Percentiles rank a stretch among this genome's conserved stretches.
Evolutionary conservation across 352 stramenopile species (phyloP).

Genomic region (Pythium sp.): DNA sequence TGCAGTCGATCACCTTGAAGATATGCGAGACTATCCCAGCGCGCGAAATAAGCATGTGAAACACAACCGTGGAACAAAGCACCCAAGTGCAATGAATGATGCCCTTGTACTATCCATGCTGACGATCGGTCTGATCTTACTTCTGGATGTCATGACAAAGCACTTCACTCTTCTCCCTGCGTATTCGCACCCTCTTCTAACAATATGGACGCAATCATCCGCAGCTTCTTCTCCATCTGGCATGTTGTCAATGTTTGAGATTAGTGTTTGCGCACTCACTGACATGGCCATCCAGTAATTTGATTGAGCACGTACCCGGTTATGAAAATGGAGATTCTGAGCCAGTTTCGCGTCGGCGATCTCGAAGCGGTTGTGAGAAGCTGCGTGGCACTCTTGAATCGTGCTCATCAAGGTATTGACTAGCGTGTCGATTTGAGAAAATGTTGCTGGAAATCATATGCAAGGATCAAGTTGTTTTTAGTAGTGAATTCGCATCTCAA

Average conservation of each 20-base stretch:
- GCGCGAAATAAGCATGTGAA: neutral
- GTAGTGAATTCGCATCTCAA: neutral
- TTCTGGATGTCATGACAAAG: neutral
- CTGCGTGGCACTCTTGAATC: conserved; percentile 4
- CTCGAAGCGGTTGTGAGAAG: conserved; percentile 8
- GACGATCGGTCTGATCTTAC: neutral
- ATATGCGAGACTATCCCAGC: neutral
- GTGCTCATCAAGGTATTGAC: conserved; percentile 7
- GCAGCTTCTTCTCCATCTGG: conserved; percentile 14
- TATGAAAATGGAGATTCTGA: conserved; percentile 6
- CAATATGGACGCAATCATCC: conserved; percentile 10
- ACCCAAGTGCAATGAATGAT: neutral
- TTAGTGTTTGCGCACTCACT: neutral
- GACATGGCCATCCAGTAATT: neutral
- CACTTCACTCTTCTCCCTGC: conserved; percentile 8
- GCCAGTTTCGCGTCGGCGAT: conserved; percentile 8
- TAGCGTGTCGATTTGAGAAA: conserved; percentile 7
- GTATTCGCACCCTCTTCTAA: conserved; percentile 2
- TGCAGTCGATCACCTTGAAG: neutral
- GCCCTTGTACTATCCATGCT: neutral
- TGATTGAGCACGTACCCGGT: conserved; percentile 5
- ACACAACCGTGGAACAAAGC: neutral
- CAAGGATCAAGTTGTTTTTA: neutral
- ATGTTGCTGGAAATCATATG: conserved; percentile 1
- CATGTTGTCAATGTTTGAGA: neutral